Percentiles rank a stretch among this genome's conserved stretches.
Conservation (phyloP, 148 eudicot genomes). For the Heliosperma pusillum region DNA sequence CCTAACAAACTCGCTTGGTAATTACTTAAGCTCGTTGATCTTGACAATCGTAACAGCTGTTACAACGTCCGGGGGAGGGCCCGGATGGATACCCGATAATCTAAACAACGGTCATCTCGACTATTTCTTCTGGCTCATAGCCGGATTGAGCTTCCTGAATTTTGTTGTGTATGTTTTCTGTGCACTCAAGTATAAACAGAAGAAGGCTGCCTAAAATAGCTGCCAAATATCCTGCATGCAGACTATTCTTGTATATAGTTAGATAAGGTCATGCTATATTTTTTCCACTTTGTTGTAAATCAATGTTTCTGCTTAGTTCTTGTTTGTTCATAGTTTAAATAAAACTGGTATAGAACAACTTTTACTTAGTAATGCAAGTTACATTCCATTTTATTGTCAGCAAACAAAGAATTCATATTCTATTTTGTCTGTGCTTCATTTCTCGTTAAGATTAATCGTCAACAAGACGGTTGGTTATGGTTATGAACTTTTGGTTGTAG, state of each 20-base stretch:
- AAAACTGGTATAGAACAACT: neutral
- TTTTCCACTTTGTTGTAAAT: slow-evolving; percentile 4
- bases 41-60: slow-evolving; percentile 37
- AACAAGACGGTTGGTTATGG: no score
- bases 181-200: slow-evolving; percentile 36
- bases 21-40: slow-evolving; percentile 43
- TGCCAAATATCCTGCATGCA: neutral
- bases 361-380: neutral
- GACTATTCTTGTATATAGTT: no score
- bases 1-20: slow-evolving; percentile 37
- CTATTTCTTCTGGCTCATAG: slow-evolving; percentile 51
- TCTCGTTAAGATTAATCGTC: no score
- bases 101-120: slow-evolving; percentile 50
- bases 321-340: neutral
- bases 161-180: slow-evolving; percentile 33
- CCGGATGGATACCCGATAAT: slow-evolving; percentile 56
- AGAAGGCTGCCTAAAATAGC: slow-evolving; percentile 29
- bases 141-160: slow-evolving; percentile 46
- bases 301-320: slow-evolving; percentile 1
- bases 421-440: no score
- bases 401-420: no score
- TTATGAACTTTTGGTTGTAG: no score
- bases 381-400: no score
- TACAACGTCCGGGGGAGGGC: slow-evolving; percentile 34
- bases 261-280: no score